Evolutionary conservation across 305 asterid genomes (phyloP), one percentile per base, ranked within the genome.

Genomic region (Striga hermonthica): DNA sequence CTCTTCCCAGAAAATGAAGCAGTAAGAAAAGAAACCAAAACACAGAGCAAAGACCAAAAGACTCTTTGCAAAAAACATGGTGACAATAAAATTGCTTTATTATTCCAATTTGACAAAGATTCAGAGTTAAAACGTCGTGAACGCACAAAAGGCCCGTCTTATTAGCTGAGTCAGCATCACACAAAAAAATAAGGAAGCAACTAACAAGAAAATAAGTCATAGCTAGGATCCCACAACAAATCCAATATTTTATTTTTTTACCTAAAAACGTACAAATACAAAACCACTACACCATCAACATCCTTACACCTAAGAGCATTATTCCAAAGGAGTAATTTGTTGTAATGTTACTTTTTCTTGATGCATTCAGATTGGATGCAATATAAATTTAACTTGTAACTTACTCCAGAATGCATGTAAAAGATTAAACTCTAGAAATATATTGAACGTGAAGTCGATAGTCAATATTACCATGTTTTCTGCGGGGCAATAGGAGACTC

Each of bases 401-500:
- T 60, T 47, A 9, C 61, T 31, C 70, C 70, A 28, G 22, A 34
- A 63, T 53, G 40, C 10, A 67, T 10, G 67, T 16, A 16, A 13
- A 50, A 12, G 9, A 28, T 45, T 45, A 14, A 54, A 67, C 41
- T 41, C 34, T 48, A 70, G 55, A 56, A 56, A 31, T 15, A 37
- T 39, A 49, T 38, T 47, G 64, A 38, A 47, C 55, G 55, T 53
- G 41, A 69, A 72, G 48, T 74, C 35, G 53, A 62, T 13, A 65
- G 62, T 41, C 65, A 60, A 50, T 34, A 58, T 74, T 87, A 95
- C 98, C 99, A 74, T 71, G 80, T 71, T 78, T 75, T 84, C 90
- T 73, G 66, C 76, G 1, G 95, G 93, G 59, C 79, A 81, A 79
- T 75, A 87, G 54, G 96, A 81, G 48, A 77, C 84, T 76, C 86